Evolutionary conservation across 2,329 filamentous ascomycete genomes (phyloP).

Genomic region (Phyllosticta citriasiana): DNA sequence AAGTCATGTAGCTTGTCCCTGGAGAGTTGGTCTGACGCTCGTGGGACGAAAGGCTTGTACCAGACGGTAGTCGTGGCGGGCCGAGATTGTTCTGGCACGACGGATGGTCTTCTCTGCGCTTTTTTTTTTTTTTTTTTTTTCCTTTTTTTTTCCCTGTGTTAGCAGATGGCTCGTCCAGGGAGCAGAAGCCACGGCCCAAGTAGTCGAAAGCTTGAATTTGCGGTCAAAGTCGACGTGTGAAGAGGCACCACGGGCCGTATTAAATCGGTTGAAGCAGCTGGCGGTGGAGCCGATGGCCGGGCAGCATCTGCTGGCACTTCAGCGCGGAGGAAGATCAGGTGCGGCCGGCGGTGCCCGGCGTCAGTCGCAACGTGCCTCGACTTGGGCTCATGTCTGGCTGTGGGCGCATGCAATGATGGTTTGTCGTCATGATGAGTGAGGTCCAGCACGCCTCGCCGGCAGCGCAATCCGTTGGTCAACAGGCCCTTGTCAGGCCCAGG

Average conservation of each 20-base stretch:
- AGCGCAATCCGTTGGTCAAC: neutral
- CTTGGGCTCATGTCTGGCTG: conserved; percentile 1
- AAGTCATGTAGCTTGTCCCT: neutral
- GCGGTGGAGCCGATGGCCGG: neutral
- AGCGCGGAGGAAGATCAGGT: neutral
- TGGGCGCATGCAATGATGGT: neutral
- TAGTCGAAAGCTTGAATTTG: neutral
- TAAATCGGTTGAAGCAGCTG: neutral
- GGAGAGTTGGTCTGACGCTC: neutral
- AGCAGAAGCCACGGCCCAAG: neutral
- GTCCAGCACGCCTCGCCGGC: neutral
- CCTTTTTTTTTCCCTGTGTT: neutral
- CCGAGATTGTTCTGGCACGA: conserved; percentile 7
- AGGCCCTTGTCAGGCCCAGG: neutral
- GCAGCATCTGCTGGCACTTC: neutral
- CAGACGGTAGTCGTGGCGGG: neutral
- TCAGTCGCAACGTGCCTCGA: conserved; percentile 3
- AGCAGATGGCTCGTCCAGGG: neutral
- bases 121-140: neutral
- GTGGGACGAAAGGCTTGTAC: neutral
- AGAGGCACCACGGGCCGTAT: neutral
- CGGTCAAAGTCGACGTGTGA: neutral
- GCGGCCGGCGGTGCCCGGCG: neutral
- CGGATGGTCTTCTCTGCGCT: neutral
- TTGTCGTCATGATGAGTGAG: neutral